Percentiles rank a stretch among this genome's conserved stretches.
phyloP scores from a whole-genome alignment of 2,329 filamentous ascomycete species.

The Fusarium chlamydosporum region DNA sequence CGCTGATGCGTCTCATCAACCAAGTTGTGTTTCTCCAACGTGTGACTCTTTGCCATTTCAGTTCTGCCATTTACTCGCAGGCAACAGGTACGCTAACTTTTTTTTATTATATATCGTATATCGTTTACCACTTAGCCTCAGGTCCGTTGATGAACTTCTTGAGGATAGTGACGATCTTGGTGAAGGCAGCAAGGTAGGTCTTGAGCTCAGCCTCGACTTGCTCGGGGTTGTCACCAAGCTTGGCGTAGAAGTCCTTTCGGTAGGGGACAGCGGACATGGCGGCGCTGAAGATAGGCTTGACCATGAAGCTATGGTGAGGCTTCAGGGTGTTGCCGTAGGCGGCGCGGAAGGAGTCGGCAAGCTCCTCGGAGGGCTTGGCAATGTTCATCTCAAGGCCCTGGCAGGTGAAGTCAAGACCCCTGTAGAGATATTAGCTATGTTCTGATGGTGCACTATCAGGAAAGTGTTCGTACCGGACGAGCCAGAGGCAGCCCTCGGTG shows the following conservation, averaged over 20 bases:
- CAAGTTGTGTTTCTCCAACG: conserved; percentile 23
- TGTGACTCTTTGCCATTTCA: conserved; percentile 22
- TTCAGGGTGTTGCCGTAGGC: conserved; percentile 92
- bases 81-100: conserved; percentile 15
- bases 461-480: conserved; percentile 75
- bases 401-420: conserved; percentile 93
- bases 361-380: conserved; percentile 76
- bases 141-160: conserved; percentile 69
- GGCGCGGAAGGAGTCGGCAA: conserved; percentile 86
- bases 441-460: not conserved
- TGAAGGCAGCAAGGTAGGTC: conserved; percentile 81
- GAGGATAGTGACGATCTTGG: conserved; percentile 84
- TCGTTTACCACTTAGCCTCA: conserved; percentile 69
- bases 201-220: conserved; percentile 76
- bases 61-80: conserved; percentile 10
- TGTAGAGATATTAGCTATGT: conserved; percentile 55
- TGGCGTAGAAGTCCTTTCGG: conserved; percentile 91
- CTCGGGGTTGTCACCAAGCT: conserved; percentile 78
- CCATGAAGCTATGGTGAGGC: conserved; percentile 87
- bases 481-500: conserved; percentile 91
- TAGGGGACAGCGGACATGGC: conserved; percentile 96
- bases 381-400: conserved; percentile 86
- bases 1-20: conserved; percentile 25
- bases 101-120: conserved; percentile 8
- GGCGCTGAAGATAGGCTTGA: conserved; percentile 92